Evolutionary conservation across 164 flowering plant species (phyloP).

Genomic region (Tetracentron sinense): DNA sequence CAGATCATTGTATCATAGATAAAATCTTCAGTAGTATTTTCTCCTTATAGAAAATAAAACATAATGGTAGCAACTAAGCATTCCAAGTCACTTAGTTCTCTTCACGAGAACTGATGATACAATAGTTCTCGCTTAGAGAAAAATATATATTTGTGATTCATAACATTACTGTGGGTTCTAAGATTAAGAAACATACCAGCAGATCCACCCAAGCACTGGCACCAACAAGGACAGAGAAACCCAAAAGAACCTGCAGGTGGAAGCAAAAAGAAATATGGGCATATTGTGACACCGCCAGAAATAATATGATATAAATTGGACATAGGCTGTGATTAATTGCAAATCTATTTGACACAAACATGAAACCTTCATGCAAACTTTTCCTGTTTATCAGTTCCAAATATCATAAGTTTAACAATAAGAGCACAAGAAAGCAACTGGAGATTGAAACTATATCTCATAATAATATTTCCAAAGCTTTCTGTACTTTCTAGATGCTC

Average conservation of each 20-base stretch:
- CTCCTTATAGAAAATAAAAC: background rate
- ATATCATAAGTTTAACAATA: no score
- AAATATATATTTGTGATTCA: background rate
- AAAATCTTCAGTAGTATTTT: background rate
- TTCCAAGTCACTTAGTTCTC: background rate
- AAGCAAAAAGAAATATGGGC: background rate
- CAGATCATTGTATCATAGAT: background rate
- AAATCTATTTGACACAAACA: background rate
- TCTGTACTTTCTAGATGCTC: no score
- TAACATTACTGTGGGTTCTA: background rate
- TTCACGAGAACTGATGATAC: background rate
- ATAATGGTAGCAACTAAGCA: background rate
- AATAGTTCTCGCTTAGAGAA: background rate
- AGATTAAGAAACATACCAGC: constrained; percentile 45
- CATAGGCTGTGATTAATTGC: background rate
- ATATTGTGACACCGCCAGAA: background rate
- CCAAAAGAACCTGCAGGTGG: constrained; percentile 82
- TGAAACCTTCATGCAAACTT: background rate
- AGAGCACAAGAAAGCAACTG: background rate
- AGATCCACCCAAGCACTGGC: constrained; percentile 99
- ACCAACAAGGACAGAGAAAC: constrained; percentile 92
- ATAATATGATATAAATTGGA: no score
- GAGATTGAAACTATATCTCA: no score
- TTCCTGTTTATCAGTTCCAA: background rate
- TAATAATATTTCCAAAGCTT: no score